Base-by-base conservation (phyloP, 352 stramenopile species). In the Halophytophthora batemanensis region DNA sequence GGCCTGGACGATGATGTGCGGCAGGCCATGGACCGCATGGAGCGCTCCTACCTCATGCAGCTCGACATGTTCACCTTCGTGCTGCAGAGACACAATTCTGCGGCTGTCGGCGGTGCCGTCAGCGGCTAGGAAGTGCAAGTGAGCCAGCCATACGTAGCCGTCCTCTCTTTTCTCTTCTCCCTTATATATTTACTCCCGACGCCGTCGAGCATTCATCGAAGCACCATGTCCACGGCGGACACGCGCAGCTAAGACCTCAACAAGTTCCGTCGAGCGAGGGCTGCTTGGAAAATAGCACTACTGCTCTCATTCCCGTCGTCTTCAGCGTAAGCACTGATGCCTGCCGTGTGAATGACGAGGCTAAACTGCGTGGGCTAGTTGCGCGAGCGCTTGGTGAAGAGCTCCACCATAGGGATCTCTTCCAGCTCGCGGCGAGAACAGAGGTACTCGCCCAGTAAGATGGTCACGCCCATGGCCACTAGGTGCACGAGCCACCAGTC, bases 351-450 rank as follows among this genome's bases (percentile, higher is more conserved):
- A 31, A 31, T 31, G 25, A 8, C 4, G 25, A 31, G 8, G 25
- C 25, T 8, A 8, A 35, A 37, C 11, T 6, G 8, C 8, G 25
- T 8, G 25, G 4, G 8, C 23, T 68, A 86, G 47, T 81, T 82
- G 31, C 68, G 74, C 22, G 75, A 66, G 17, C 68, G 69, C 45
- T 88, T 92, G 39, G 65, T 73, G 36, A 96, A 93, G 33, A 96
- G 76, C 25, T 93, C 76, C 37, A 91, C 69, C 77, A 96, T 91
- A 5, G 83, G 84, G 51, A 96, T 96, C 49, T 96, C 86, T 53
- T 91, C 75, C 17, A 96, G 66, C 49, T 96, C 86, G 11, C 82
- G 80, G 31, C 85, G 77, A 37, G 85, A 92, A 57, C 86, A 95
- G 35, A 96, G 45, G 60, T 95, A 95, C 53, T 96, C 86, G 39